These are phyloP conservation scores for Ustilago sp. DNA, from an alignment of 1,284 basidiomycete species.

Conservation along the genomic window DNA sequence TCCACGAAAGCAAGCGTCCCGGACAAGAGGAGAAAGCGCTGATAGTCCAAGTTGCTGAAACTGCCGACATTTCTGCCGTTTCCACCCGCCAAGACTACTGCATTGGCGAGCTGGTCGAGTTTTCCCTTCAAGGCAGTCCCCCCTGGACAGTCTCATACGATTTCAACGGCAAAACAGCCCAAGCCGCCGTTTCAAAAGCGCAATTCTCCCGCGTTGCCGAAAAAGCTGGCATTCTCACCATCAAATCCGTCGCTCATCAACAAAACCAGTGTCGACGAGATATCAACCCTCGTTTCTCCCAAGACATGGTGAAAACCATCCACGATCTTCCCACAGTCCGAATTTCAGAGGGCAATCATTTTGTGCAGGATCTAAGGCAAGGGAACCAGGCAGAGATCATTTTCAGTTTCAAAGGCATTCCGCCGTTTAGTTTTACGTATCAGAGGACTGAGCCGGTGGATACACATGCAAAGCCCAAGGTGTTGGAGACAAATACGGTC, in stretches of 20 bases:
- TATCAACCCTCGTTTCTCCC: constrained; percentile 69
- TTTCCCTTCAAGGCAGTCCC: constrained; percentile 92
- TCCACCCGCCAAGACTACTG: constrained; percentile 84
- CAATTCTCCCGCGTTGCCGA: constrained; percentile 87
- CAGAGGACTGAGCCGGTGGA: constrained; percentile 69
- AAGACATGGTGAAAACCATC: constrained; percentile 76
- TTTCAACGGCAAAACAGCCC: constrained; percentile 80
- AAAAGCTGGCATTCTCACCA: constrained; percentile 81
- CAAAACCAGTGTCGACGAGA: constrained; percentile 68
- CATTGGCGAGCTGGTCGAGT: constrained; percentile 89
- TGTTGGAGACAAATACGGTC: constrained; percentile 66
- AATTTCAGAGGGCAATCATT: constrained; percentile 83
- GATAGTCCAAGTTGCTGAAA: constrained; percentile 84
- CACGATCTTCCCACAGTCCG: constrained; percentile 87
- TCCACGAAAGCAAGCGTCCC: constrained; percentile 13
- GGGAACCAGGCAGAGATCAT: constrained; percentile 84
- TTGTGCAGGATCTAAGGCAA: constrained; percentile 88
- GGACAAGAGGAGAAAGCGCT: constrained; percentile 25
- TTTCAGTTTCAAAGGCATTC: constrained; percentile 87
- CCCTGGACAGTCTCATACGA: constrained; percentile 94
- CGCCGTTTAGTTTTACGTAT: constrained; percentile 87
- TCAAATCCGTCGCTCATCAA: constrained; percentile 86
- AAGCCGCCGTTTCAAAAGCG: constrained; percentile 80
- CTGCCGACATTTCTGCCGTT: constrained; percentile 88
- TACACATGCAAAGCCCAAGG: constrained; percentile 52